These are phyloP conservation scores for Nannizziopsis barbatae DNA, from an alignment of 2,329 filamentous ascomycete species.

Conservation along the genomic window DNA sequence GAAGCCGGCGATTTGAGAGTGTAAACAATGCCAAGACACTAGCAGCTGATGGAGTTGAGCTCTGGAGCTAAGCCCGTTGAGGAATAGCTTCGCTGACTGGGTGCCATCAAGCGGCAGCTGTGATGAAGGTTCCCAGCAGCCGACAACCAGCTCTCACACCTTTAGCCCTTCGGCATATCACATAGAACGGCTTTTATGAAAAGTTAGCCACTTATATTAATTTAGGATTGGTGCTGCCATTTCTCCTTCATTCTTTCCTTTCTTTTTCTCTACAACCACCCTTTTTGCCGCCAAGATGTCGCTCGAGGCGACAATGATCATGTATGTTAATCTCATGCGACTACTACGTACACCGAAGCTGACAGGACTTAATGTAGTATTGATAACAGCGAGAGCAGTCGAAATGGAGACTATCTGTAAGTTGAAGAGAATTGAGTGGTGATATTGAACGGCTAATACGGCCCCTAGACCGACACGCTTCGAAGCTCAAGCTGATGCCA, in stretches of 20 bases:
- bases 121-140: too few relatives aligned
- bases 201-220: neutral
- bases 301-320: slow-evolving; percentile 98
- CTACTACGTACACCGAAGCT: slow-evolving; percentile 14
- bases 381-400: slow-evolving; percentile 97
- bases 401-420: slow-evolving; percentile 80
- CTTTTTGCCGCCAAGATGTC: slow-evolving; percentile 58
- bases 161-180: neutral
- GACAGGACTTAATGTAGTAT: slow-evolving; percentile 44
- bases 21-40: slow-evolving; percentile 14
- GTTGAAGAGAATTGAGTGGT: slow-evolving; percentile 12
- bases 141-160: slow-evolving; percentile 1
- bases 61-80: slow-evolving; percentile 7
- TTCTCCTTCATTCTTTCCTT: neutral
- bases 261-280: neutral
- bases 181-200: too few relatives aligned
- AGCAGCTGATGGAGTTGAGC: neutral
- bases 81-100: slow-evolving; percentile 1
- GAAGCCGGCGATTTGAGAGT: neutral
- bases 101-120: too few relatives aligned
- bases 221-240: neutral
- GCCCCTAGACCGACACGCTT: slow-evolving; percentile 70
- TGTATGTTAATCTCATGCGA: slow-evolving; percentile 38
- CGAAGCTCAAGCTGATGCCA: slow-evolving; percentile 90
- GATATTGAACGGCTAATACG: slow-evolving; percentile 14